Evolutionary conservation across 2,329 filamentous ascomycete genomes (phyloP), one percentile per base, ranked within the genome.

Genomic region (Exophiala lecanii-corni): DNA sequence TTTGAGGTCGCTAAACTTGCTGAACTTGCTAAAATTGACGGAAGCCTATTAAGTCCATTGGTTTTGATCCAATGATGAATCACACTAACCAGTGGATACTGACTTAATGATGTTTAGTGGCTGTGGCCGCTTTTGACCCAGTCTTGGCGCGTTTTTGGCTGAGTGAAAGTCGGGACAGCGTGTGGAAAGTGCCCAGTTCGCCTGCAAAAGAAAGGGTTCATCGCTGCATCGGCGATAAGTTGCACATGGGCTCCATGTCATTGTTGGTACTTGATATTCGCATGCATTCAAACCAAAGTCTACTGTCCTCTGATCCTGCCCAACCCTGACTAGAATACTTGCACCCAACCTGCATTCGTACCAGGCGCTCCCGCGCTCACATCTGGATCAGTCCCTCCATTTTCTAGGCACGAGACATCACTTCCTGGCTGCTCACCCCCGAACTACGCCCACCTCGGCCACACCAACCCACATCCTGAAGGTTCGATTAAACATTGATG

Each of bases 401-500:
- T 10, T n/a, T 6, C 9, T 17, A 18, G 13, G 16, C 33, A 35
- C 33, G 33, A 35, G 33, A 35, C 33, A 35, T n/a, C 5, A 9
- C 15, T 18, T 19, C n/a, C 16, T 17, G 7, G 6, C 19, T 36
- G 17, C n/a, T 15, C 15, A 43, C 26, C 35, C 7, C 15, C 10
- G n/a, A 13, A 25, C 16, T 17, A 12, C 19, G 10, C 32, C 17
- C n/a, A 5, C 18, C 37, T 25, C n/a, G n/a, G n/a, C n/a, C n/a
- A n/a, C 16, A 28, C 23, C 21, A 21, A n/a, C 32, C 37, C 12
- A 36, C 21, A 18, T 15, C 18, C 19, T 39, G 42, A 45, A 36
- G 39, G 26, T 39, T 32, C 20, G 37, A 20, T 31, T 26, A 25
- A 37, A 38, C 13, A 28, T 46, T 46, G 38, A 83, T 83, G 79